Conservation (phyloP, 169 alveolate species). For the Plasmodium cynomolgi region DNA sequence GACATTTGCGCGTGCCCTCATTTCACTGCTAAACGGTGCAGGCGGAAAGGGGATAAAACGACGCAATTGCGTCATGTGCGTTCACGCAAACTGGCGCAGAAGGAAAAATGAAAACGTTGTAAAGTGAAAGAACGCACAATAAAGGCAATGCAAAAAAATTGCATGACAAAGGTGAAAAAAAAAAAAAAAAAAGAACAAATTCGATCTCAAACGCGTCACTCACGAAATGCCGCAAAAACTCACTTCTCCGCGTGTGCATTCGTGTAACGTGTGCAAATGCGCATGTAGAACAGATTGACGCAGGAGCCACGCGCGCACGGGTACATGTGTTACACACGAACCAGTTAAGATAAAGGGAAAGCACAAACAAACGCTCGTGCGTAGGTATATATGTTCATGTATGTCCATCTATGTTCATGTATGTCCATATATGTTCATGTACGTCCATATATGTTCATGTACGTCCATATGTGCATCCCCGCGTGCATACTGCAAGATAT, state of each 20-base stretch:
- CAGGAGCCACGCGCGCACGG: not conserved
- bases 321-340: not conserved
- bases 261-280: not conserved
- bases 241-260: not conserved
- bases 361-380: not conserved
- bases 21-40: conserved; percentile 52
- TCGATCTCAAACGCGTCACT: not conserved
- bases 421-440: not conserved
- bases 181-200: not conserved
- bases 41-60: not conserved
- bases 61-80: not conserved
- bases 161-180: not conserved
- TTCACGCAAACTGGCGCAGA: not conserved
- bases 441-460: not conserved
- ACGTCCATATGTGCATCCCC: not conserved
- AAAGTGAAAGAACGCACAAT: not conserved
- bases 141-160: not conserved
- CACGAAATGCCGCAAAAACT: not conserved
- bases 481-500: not conserved
- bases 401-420: not conserved
- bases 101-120: not conserved
- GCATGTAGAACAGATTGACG: conserved; percentile 1
- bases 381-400: not conserved
- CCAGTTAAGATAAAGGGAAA: not conserved
- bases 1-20: not conserved